Evolutionary conservation across 495 filamentous ascomycete species (phyloP).

Genomic region (Astrothelium subdiscretum): DNA sequence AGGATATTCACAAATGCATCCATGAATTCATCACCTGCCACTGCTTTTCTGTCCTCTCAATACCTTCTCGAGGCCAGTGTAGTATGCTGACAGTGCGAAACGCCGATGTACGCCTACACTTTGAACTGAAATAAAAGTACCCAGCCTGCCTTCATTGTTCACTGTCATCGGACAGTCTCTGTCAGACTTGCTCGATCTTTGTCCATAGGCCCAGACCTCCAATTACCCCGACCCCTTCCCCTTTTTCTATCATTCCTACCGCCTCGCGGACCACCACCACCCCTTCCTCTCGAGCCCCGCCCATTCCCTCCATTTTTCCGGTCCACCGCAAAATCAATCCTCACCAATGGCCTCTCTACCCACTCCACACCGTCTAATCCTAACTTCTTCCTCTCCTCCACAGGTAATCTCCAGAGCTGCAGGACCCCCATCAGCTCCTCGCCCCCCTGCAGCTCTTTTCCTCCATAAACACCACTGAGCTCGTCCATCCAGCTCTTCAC

Average conservation of each 20-base stretch:
- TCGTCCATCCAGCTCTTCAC: constrained; percentile 57
- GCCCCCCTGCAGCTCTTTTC: neutral
- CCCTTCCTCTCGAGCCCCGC: constrained; percentile 16
- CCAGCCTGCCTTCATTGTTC: too few relatives aligned
- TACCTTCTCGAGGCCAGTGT: too few relatives aligned
- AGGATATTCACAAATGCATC: too few relatives aligned
- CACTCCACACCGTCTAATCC: constrained; percentile 42
- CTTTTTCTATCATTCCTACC: constrained; percentile 17
- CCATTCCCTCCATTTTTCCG: constrained; percentile 24
- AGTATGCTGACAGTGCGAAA: too few relatives aligned
- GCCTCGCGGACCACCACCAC: constrained; percentile 13
- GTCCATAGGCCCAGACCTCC: neutral
- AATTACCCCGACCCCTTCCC: constrained; percentile 7
- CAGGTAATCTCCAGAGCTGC: constrained; percentile 49
- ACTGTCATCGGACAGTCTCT: neutral
- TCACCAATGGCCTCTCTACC: constrained; percentile 43
- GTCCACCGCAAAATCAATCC: constrained; percentile 42
- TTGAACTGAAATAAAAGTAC: neutral
- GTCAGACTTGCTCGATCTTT: neutral
- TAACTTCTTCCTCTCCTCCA: constrained; percentile 37
- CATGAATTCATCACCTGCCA: too few relatives aligned
- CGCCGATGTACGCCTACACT: neutral
- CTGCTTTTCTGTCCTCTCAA: too few relatives aligned
- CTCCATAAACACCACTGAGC: constrained; percentile 32
- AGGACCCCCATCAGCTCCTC: constrained; percentile 45